Evolutionary conservation across 192 early-diverging fungal species (phyloP), one percentile per base, ranked within the genome.

Genomic region (Backusella psychrophila): DNA sequence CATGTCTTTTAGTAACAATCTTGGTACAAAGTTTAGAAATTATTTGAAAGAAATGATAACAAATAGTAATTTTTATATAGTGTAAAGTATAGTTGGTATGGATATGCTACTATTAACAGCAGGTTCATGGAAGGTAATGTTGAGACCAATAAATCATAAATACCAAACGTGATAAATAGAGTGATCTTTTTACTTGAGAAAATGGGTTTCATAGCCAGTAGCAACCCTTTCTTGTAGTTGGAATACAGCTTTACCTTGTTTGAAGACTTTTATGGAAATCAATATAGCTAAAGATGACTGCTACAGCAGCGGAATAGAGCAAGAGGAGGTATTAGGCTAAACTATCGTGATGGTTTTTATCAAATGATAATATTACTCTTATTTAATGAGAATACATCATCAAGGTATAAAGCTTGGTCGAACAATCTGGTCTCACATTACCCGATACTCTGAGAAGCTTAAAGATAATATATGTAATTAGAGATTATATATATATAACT

Each of bases 91-190:
- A 88, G 90, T 90, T 23, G 93, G 92, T 69, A 93, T 95, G 76
- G 83, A 85, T 42, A 89, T 93, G 36, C 77, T 91, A 11, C 92
- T 96, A 4, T 76, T 96, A 31, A 96, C 93, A 35, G 86, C 89
- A 17, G 94, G 94, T 56, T 91, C 93, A 14, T 96, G 95, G 95
- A 71, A 17, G 21, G 36, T 31, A 26, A 17, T 12, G 39, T 42
- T 19, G 69, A 71, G 12, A 29, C 38, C 23, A 46, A 46, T n/a
- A 71, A 71, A 31, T 17, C 49, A 31, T 42, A 71, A 46, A 71
- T 98, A 56, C 98, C 98, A 21, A 85, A 90, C 31, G 93, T 95
- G 86, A 88, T 99, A 85, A 69, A 15, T 63, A 19, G 33, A 19
- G 17, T 0, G 0, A 65, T 63, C 4, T 65, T 6, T 14, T 65